Conservation (phyloP, 768 basidiomycete genomes). For the Harrya chromipes region DNA sequence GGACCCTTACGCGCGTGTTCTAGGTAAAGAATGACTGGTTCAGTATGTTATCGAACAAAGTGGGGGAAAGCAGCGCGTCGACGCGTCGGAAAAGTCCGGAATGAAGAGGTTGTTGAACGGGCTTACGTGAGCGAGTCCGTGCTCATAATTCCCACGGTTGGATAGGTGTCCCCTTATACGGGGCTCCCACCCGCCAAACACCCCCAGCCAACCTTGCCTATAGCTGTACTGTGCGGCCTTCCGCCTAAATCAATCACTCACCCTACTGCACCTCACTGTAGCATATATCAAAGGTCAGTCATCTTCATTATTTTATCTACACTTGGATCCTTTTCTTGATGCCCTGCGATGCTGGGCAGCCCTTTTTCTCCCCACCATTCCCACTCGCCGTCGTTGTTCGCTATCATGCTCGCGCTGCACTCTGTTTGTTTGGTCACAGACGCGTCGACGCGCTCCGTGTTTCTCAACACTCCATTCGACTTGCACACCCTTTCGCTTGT, state of each 20-base stretch:
- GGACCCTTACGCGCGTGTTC: no score
- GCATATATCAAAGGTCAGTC: slow-evolving; percentile 30
- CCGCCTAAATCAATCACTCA: slow-evolving; percentile 33
- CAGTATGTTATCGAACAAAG: no score
- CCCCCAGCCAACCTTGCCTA: slow-evolving; percentile 37
- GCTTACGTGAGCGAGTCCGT: slow-evolving; percentile 36
- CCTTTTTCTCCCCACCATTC: slow-evolving; percentile 7
- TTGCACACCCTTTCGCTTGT: slow-evolving; percentile 30
- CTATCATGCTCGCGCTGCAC: slow-evolving; percentile 20
- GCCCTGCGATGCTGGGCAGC: slow-evolving; percentile 13
- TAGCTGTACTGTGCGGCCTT: slow-evolving; percentile 34
- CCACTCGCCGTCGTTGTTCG: slow-evolving; percentile 26
- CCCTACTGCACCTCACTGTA: slow-evolving; percentile 23
- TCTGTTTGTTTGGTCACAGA: slow-evolving; percentile 37
- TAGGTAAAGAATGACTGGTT: no score
- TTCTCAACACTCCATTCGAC: slow-evolving; percentile 25
- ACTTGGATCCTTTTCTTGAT: slow-evolving; percentile 25
- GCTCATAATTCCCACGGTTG: slow-evolving; percentile 34
- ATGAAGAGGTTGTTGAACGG: slow-evolving; percentile 36
- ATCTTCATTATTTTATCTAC: slow-evolving; percentile 18
- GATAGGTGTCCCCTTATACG: slow-evolving; percentile 33
- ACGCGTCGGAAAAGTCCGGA: slow-evolving; percentile 26
- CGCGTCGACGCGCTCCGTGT: slow-evolving; percentile 37
- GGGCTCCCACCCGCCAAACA: slow-evolving; percentile 38
- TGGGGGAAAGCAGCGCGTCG: no score